phyloP scores from a whole-genome alignment of 2,329 filamentous ascomycete species.

The Alternaria rosae region DNA sequence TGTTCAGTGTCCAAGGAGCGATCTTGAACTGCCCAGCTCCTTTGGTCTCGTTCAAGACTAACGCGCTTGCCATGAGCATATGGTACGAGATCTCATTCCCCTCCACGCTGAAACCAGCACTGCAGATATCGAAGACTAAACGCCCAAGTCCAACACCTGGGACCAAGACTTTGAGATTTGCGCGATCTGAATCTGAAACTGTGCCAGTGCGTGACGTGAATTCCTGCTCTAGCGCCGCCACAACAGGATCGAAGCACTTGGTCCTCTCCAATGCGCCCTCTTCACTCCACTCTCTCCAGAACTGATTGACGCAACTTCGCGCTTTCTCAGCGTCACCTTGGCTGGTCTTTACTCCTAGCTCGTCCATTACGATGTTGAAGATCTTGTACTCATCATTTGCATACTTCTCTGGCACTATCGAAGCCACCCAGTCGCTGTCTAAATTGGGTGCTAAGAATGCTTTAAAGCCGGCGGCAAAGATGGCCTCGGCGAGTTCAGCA shows the following conservation, averaged over 20 bases:
- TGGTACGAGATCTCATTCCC: slow-evolving; percentile 97
- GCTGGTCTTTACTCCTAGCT: slow-evolving; percentile 76
- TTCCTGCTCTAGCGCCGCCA: slow-evolving; percentile 63
- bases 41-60: slow-evolving; percentile 74
- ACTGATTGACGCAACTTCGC: slow-evolving; percentile 87
- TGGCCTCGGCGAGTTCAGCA: slow-evolving; percentile 79
- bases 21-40: slow-evolving; percentile 71
- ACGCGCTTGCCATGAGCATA: slow-evolving; percentile 84
- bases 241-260: slow-evolving; percentile 78
- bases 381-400: slow-evolving; percentile 38
- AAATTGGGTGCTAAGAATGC: slow-evolving; percentile 43
- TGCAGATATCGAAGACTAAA: slow-evolving; percentile 85
- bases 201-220: slow-evolving; percentile 35
- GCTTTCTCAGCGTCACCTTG: slow-evolving; percentile 86
- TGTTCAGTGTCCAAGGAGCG: slow-evolving; percentile 85
- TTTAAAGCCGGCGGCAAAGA: slow-evolving; percentile 63
- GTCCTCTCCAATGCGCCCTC: slow-evolving; percentile 77
- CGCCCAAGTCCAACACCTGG: slow-evolving; percentile 90
- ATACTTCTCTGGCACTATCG: slow-evolving; percentile 40
- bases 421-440: slow-evolving; percentile 44
- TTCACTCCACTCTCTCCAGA: slow-evolving; percentile 92
- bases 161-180: slow-evolving; percentile 72
- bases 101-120: slow-evolving; percentile 75
- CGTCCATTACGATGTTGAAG: slow-evolving; percentile 59
- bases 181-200: slow-evolving; percentile 47